Base-by-base conservation (phyloP, 2,329 filamentous ascomycete species). In the Saccharata proteae region DNA sequence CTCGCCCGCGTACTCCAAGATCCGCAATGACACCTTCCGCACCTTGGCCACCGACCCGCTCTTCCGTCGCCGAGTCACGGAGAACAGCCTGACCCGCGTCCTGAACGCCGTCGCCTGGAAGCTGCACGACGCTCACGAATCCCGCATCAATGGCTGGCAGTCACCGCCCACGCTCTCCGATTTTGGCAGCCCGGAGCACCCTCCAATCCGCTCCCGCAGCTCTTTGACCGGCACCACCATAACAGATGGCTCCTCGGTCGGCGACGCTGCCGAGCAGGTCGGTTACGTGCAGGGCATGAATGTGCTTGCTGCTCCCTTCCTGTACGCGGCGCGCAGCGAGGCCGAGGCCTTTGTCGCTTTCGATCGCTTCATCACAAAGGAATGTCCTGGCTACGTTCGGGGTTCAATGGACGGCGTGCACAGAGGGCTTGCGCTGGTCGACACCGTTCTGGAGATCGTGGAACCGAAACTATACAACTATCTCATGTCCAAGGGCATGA, bases 271-370 rank as follows among this genome's bases (percentile, higher is more conserved):
- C 69, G 77, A 42, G 74, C 71, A 82, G 8, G 83, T 85, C 18
- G 86, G 82, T 23, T 98, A 98, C 47, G 88, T 98, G 3, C 90
- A 98, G 57, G 90, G 90, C 43, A 96, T 98, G 88, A 98, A 98
- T 52, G 90, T 98, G 23, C 71, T 98, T 11, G 88, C 86, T 7
- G 90, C 90, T 1, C 90, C 90, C 0, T 94, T 98, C 50, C 67
- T 98, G 26, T 98, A 98, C 54, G 85, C 84, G 4, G 86, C 90
- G 2, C 77, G 85, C 36, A 93, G 84, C 53, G 90, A 98, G 59
- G 80, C 86, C 5, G 86, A 98, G 59, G 90, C 90, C 2, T 98
- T 93, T 46, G 78, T 83, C 4, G 79, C 85, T 2, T 94, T 98
- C 47, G 77, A 93, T 51, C 77, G 76, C 25, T 79, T 94, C 40